These are phyloP conservation scores for Cyberlindnera mississippiensis DNA, from an alignment of 805 yeast genomes.

Conservation along the genomic window DNA sequence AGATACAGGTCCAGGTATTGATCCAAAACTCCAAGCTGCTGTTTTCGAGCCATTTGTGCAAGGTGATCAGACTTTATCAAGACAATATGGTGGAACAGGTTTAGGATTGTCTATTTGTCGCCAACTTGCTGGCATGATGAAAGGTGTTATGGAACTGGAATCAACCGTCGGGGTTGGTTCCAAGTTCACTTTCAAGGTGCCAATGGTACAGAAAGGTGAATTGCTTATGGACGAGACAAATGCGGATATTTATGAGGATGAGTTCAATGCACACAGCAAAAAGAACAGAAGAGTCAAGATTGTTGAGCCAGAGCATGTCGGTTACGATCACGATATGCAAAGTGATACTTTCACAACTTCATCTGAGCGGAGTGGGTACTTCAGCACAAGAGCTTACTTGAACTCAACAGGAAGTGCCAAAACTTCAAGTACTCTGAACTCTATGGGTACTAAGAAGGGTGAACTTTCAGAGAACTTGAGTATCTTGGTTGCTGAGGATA, in stretches of 20 bases:
- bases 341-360: slow-evolving; percentile 12
- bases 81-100: slow-evolving; percentile 96
- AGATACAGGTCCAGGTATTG: slow-evolving; percentile 96
- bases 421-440: slow-evolving; percentile 3
- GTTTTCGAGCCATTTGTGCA: slow-evolving; percentile 97
- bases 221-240: slow-evolving; percentile 28
- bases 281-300: slow-evolving; percentile 44
- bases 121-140: slow-evolving; percentile 88
- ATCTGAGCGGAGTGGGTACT: slow-evolving; percentile 14
- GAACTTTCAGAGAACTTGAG: slow-evolving; percentile 24
- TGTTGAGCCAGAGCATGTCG: slow-evolving; percentile 22
- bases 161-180: slow-evolving; percentile 82
- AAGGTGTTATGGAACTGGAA: slow-evolving; percentile 72
- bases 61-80: slow-evolving; percentile 90
- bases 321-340: not conserved
- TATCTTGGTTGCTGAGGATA: slow-evolving; percentile 91
- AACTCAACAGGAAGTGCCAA: slow-evolving; percentile 40
- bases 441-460: slow-evolving; percentile 7
- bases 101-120: slow-evolving; percentile 85
- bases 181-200: slow-evolving; percentile 75
- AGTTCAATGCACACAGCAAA: slow-evolving; percentile 54
- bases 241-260: slow-evolving; percentile 55
- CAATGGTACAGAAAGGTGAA: slow-evolving; percentile 53
- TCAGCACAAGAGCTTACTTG: slow-evolving; percentile 19
- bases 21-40: slow-evolving; percentile 69